Percentiles rank a stretch among this genome's conserved stretches.
These are phyloP conservation scores for Primulina eburnea DNA, from an alignment of 257 asterid genomes.

Conservation along the genomic window DNA sequence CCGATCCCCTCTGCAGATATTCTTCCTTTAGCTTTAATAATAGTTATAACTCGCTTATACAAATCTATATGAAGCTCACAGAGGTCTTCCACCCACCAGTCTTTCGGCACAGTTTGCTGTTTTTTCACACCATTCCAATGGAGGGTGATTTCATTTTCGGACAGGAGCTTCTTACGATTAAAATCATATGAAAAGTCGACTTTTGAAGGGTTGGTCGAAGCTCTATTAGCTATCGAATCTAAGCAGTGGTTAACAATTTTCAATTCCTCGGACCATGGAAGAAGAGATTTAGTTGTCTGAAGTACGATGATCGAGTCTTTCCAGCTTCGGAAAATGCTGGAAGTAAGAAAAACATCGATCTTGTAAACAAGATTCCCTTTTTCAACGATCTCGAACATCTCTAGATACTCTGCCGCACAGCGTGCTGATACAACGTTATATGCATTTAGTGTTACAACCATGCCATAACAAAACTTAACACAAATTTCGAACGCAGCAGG, in stretches of 20 bases:
- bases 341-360: slow-evolving; percentile 60
- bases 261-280: slow-evolving; percentile 54
- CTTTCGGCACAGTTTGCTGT: slow-evolving; percentile 48
- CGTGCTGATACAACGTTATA: slow-evolving; percentile 57
- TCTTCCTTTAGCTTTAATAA: slow-evolving; percentile 39
- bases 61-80: slow-evolving; percentile 57
- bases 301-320: slow-evolving; percentile 68
- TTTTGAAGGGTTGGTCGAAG: slow-evolving; percentile 48
- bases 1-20: slow-evolving; percentile 57
- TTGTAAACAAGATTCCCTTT: slow-evolving; percentile 68
- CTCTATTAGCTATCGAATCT: slow-evolving; percentile 64
- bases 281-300: slow-evolving; percentile 45
- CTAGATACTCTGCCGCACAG: slow-evolving; percentile 72
- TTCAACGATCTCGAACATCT: slow-evolving; percentile 57
- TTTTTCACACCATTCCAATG: slow-evolving; percentile 44
- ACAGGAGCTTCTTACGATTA: slow-evolving; percentile 46
- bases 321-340: slow-evolving; percentile 72
- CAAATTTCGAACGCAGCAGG: slow-evolving; percentile 61
- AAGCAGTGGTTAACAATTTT: slow-evolving; percentile 49
- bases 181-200: slow-evolving; percentile 74
- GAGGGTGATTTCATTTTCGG: slow-evolving; percentile 47
- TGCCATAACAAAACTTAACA: slow-evolving; percentile 66
- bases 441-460: slow-evolving; percentile 63
- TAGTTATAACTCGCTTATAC: slow-evolving; percentile 43
- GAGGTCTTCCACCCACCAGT: slow-evolving; percentile 83